These are phyloP conservation scores for Allium fistulosum DNA, from an alignment of 106 monocot genomes.

Conservation along the genomic window DNA sequence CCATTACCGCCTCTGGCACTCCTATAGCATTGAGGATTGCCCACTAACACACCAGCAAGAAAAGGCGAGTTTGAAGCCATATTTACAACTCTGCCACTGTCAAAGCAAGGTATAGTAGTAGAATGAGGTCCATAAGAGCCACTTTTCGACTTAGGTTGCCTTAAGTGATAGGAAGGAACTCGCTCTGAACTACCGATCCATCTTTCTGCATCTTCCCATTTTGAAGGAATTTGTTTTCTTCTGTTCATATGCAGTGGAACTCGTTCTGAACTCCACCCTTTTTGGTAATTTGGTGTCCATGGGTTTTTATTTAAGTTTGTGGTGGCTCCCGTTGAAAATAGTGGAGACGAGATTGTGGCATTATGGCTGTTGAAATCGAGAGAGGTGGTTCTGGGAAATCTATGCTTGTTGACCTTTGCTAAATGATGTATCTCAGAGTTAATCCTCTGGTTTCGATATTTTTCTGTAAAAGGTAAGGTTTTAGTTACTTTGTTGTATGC, in stretches of 20 bases:
- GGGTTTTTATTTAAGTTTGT: conserved; percentile 40
- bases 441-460: conserved; percentile 40
- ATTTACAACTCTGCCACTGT: conserved; percentile 37
- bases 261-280: conserved; percentile 70
- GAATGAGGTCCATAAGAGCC: conserved; percentile 69
- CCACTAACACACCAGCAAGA: conserved; percentile 53
- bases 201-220: conserved; percentile 98
- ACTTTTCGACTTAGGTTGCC: conserved; percentile 86
- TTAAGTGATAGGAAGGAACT: conserved; percentile 33
- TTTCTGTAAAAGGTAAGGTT: conserved; percentile 10
- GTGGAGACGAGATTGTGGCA: conserved; percentile 34
- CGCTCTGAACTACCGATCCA: conserved; percentile 88
- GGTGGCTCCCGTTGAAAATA: conserved; percentile 7
- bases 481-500: not conserved
- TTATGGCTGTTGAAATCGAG: conserved; percentile 42
- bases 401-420: conserved; percentile 1
- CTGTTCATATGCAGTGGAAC: conserved; percentile 25
- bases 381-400: conserved; percentile 30
- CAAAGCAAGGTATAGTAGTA: conserved; percentile 42
- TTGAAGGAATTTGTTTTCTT: conserved; percentile 59
- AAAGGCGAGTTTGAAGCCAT: conserved; percentile 51
- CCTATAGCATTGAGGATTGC: conserved; percentile 31
- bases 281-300: conserved; percentile 58
- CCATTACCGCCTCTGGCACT: conserved; percentile 4
- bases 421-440: conserved; percentile 31